A percentile compares a stretch with the other conserved stretches of the same genome.
phyloP scores from a whole-genome alignment of 352 stramenopile species.

The Pythium pectinolyticum region DNA sequence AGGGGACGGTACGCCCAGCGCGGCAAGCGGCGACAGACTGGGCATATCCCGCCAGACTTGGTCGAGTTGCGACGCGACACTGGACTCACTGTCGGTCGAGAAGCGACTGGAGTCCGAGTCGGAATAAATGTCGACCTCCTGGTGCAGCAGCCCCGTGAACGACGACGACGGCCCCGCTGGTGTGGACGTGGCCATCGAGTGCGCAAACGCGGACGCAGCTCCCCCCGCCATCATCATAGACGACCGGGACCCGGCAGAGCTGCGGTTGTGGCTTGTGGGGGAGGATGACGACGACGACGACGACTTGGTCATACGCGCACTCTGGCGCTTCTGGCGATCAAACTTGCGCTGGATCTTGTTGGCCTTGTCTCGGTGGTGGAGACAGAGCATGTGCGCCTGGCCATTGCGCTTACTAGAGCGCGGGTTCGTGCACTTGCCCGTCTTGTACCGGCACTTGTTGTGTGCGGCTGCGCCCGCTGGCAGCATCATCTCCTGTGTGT shows the following conservation, averaged over 20 bases:
- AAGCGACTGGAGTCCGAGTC: slow-evolving; percentile 67
- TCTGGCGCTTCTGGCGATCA: slow-evolving; percentile 84
- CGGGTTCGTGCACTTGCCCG: slow-evolving; percentile 81
- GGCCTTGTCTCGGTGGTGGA: slow-evolving; percentile 88
- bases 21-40: slow-evolving; percentile 25
- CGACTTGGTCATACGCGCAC: slow-evolving; percentile 56
- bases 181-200: slow-evolving; percentile 18
- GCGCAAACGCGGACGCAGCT: slow-evolving; percentile 21
- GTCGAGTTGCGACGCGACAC: slow-evolving; percentile 39
- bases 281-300: neutral
- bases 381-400: slow-evolving; percentile 83
- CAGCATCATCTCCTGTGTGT: neutral
- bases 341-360: slow-evolving; percentile 91
- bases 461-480: neutral
- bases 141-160: slow-evolving; percentile 33
- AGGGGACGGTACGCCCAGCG: slow-evolving; percentile 12
- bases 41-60: slow-evolving; percentile 62
- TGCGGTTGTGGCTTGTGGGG: neutral
- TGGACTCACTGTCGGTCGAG: slow-evolving; percentile 56
- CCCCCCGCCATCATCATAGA: neutral
- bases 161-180: slow-evolving; percentile 9
- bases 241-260: neutral
- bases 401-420: slow-evolving; percentile 86
- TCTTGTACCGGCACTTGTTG: slow-evolving; percentile 82
- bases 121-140: slow-evolving; percentile 63